Evolutionary conservation across 1,284 basidiomycete genomes (phyloP).

Genomic region (Fomitopsis palustris): DNA sequence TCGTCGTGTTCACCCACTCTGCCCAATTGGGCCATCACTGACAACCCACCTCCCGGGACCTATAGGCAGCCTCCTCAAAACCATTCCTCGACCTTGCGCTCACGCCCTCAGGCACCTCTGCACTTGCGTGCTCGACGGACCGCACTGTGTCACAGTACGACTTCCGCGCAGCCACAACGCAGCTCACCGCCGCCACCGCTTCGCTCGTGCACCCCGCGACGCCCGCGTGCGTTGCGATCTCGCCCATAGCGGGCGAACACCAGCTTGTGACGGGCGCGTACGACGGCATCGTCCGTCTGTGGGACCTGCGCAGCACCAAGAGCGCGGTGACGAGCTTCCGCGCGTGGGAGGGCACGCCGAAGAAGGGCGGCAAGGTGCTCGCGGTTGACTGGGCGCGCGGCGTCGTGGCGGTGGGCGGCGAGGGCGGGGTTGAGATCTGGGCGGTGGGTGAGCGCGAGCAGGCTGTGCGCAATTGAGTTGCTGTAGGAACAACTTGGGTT

Average conservation of each 20-base stretch:
- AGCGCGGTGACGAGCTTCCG: conserved; percentile 66
- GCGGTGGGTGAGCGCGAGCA: conserved; percentile 41
- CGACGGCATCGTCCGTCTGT: conserved; percentile 79
- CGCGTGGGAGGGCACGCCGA: conserved; percentile 45
- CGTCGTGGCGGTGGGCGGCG: conserved; percentile 75
- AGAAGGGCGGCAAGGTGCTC: conserved; percentile 61
- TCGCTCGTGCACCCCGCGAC: conserved; percentile 68
- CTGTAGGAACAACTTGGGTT: not conserved
- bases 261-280: conserved; percentile 82
- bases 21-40: too few relatives aligned
- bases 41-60: too few relatives aligned
- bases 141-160: conserved; percentile 67
- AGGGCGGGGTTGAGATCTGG: conserved; percentile 84
- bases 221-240: conserved; percentile 64
- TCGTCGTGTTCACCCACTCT: too few relatives aligned
- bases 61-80: conserved; percentile 62
- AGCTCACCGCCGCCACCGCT: conserved; percentile 43
- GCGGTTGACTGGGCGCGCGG: conserved; percentile 75
- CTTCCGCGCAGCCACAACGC: conserved; percentile 41
- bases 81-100: conserved; percentile 63
- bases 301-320: conserved; percentile 79
- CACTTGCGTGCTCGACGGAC: conserved; percentile 65
- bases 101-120: conserved; percentile 37
- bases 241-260: conserved; percentile 34
- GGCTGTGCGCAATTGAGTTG: not conserved